Percentiles rank a stretch among this genome's conserved stretches.
Conservation (phyloP, 139 green algal genomes). For the Asterochloris erici region DNA sequence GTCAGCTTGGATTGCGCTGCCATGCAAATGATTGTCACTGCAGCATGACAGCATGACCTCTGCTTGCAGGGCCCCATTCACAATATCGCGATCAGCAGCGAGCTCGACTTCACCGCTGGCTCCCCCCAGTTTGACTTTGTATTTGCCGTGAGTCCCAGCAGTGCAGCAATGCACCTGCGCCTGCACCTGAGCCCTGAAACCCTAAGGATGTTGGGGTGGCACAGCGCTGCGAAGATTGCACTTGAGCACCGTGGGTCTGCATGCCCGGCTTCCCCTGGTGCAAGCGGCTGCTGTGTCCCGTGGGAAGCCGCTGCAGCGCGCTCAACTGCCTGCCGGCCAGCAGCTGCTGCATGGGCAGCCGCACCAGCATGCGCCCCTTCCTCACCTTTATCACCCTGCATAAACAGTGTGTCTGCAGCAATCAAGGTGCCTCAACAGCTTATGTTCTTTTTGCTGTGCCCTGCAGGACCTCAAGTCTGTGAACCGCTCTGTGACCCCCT, state of each 20-base stretch:
- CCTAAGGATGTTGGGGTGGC: neutral
- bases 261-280: neutral
- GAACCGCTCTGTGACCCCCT: slow-evolving; percentile 27
- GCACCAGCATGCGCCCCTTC: too few species aligned
- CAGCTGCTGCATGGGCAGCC: too few species aligned
- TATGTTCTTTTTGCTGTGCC: slow-evolving; percentile 3
- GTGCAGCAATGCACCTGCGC: neutral
- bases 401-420: too few species aligned
- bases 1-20: too few species aligned
- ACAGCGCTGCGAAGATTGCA: neutral
- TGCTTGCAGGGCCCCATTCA: slow-evolving; percentile 19
- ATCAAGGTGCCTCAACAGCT: too few species aligned
- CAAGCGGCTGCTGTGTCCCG: neutral
- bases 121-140: slow-evolving; percentile 19
- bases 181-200: neutral
- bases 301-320: too few species aligned
- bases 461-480: slow-evolving; percentile 20
- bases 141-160: neutral
- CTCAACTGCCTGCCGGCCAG: too few species aligned
- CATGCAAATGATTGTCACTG: too few species aligned
- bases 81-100: slow-evolving; percentile 25
- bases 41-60: too few species aligned
- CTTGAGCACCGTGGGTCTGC: neutral
- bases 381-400: too few species aligned
- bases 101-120: slow-evolving; percentile 25